These are phyloP conservation scores for Fusarium sp. DNA, from an alignment of 2,329 filamentous ascomycete species.

Conservation along the genomic window DNA sequence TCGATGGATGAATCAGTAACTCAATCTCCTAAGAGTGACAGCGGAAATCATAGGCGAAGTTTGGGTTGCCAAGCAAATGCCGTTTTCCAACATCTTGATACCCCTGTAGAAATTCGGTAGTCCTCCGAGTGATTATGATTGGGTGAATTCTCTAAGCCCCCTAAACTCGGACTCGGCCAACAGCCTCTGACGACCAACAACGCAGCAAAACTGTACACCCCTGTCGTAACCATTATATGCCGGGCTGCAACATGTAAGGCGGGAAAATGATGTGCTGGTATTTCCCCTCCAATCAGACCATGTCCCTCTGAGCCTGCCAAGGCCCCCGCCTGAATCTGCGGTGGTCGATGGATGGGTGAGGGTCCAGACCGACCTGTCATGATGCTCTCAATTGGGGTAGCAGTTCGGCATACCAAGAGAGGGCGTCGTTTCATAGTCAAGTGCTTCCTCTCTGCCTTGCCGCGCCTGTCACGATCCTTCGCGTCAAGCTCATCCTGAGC, in stretches of 20 bases:
- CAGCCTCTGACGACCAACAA: not conserved
- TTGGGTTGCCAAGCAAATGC: conserved; percentile 26
- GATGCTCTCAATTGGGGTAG: conserved; percentile 28
- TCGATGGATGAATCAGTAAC: conserved; percentile 14
- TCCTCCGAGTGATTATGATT: conserved; percentile 22
- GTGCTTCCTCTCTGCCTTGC: not conserved
- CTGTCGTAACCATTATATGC: conserved; percentile 15
- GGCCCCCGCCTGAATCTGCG: conserved; percentile 23
- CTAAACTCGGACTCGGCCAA: conserved; percentile 14
- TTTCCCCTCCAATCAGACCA: conserved; percentile 45
- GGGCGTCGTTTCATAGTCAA: not conserved
- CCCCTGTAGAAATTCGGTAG: conserved; percentile 32
- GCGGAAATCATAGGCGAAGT: conserved; percentile 33
- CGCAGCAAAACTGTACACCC: not conserved
- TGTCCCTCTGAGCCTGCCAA: conserved; percentile 6
- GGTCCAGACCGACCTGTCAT: conserved; percentile 15
- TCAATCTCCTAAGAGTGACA: conserved; percentile 21
- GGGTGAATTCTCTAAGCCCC: conserved; percentile 10
- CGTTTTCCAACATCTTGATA: conserved; percentile 16
- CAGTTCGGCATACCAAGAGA: conserved; percentile 21
- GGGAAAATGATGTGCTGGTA: conserved; percentile 13
- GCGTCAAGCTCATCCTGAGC: not conserved
- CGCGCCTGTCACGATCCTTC: not conserved
- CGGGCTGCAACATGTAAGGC: conserved; percentile 22
- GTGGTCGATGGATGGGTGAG: conserved; percentile 21